These are phyloP conservation scores for Agrocybe pediades DNA, from an alignment of 768 basidiomycete species.

Conservation along the genomic window DNA sequence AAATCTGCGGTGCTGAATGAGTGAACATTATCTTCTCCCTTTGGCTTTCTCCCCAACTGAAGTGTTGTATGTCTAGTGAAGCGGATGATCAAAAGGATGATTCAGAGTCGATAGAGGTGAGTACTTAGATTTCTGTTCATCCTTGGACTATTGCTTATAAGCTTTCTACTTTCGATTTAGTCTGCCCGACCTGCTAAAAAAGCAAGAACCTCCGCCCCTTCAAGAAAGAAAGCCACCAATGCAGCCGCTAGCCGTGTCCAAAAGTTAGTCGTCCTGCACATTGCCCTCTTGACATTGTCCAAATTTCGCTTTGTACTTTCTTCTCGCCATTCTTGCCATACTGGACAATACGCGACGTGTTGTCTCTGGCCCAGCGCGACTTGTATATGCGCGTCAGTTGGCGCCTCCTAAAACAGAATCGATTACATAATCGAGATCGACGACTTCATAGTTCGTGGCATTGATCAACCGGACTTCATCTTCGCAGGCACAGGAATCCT, in stretches of 20 bases:
- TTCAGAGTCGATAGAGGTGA: conserved; percentile 19
- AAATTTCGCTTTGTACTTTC: neutral
- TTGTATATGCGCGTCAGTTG: neutral
- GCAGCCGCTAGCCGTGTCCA: conserved; percentile 20
- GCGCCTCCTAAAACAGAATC: conserved; percentile 3
- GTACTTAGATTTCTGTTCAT: too few relatives aligned
- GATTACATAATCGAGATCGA: conserved; percentile 15
- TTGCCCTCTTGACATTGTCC: conserved; percentile 2
- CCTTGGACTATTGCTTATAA: too few relatives aligned
- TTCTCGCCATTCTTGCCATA: neutral
- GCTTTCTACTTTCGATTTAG: conserved; percentile 4
- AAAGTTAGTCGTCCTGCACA: conserved; percentile 14
- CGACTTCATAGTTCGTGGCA: conserved; percentile 8
- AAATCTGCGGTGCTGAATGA: conserved; percentile 3
- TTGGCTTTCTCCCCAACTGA: too few relatives aligned
- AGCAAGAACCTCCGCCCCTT: conserved; percentile 24
- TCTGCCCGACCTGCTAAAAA: conserved; percentile 28
- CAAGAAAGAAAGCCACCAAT: conserved; percentile 21
- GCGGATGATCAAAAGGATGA: conserved; percentile 9
- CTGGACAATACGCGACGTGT: too few relatives aligned
- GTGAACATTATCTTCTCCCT: conserved; percentile 6
- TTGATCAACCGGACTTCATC: neutral
- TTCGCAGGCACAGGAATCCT: conserved; percentile 1
- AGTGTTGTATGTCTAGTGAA: neutral
- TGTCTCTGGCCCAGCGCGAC: neutral